Conservation (phyloP, 2,329 filamentous ascomycete species). For the Ophiognomonia clavigignenti-juglandacearum region DNA sequence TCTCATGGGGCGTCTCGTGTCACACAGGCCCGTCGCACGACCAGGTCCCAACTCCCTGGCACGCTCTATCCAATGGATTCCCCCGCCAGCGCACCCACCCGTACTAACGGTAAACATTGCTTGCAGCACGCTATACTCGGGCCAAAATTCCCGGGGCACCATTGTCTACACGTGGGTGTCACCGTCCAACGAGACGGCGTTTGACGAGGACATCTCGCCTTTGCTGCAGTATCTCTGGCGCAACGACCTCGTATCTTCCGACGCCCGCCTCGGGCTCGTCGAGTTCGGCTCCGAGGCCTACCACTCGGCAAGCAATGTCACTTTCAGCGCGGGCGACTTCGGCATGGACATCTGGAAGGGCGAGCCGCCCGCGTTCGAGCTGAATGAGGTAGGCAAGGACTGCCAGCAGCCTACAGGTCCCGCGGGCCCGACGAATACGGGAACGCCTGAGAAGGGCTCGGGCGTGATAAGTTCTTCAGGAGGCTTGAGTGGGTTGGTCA, state of each 20-base stretch:
- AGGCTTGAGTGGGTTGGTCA: background rate
- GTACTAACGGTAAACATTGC: background rate
- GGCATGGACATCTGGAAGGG: conserved; percentile 20
- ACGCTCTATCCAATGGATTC: too few relatives aligned
- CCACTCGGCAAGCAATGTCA: conserved; percentile 24
- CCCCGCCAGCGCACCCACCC: too few relatives aligned
- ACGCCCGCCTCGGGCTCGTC: conserved; percentile 25
- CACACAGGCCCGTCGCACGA: background rate
- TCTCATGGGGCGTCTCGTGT: background rate
- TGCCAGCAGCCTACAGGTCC: conserved; percentile 8
- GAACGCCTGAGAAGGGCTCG: conserved; percentile 2
- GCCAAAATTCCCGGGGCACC: conserved; percentile 25
- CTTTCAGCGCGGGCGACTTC: conserved; percentile 25
- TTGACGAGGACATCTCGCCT: conserved; percentile 26
- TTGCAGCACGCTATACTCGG: conserved; percentile 24
- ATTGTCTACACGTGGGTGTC: conserved; percentile 28
- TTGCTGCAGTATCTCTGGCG: conserved; percentile 27
- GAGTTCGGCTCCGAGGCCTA: conserved; percentile 28
- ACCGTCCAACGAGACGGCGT: conserved; percentile 20
- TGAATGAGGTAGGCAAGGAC: conserved; percentile 5
- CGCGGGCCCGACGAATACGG: conserved; percentile 3
- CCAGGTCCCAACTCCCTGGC: background rate
- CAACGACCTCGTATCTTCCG: conserved; percentile 23
- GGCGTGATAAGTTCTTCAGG: background rate
- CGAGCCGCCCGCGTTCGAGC: conserved; percentile 3